Conservation (phyloP, 169 alveolate genomes). For the Pseudocohnilembus persalinus region DNA sequence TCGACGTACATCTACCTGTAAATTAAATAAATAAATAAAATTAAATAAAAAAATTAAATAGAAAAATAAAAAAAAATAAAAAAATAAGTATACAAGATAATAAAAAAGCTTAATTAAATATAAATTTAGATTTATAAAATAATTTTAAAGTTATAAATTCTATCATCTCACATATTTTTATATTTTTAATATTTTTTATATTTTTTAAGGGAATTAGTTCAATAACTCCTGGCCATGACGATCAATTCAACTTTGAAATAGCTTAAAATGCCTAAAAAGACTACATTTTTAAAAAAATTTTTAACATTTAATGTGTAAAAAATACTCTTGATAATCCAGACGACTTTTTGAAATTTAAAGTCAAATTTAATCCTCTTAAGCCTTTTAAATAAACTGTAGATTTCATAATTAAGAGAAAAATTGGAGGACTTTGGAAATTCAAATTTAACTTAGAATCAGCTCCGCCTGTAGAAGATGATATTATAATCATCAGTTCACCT, state of each 20-base stretch:
- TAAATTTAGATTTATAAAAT: too few species aligned
- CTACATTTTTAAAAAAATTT: constrained; percentile 20
- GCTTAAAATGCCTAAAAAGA: constrained; percentile 12
- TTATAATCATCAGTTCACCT: constrained; percentile 50
- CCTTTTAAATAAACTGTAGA: constrained; percentile 62
- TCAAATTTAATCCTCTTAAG: constrained; percentile 55
- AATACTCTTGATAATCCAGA: constrained; percentile 33
- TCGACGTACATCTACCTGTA: constrained; percentile 18
- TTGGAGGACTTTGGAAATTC: constrained; percentile 71
- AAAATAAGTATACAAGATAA: too few species aligned
- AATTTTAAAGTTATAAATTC: too few species aligned
- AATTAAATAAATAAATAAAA: too few species aligned
- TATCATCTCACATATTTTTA: neutral
- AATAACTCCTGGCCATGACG: neutral
- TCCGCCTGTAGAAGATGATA: constrained; percentile 63
- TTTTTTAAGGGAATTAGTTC: neutral
- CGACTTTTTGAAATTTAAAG: constrained; percentile 40
- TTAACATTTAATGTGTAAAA: constrained; percentile 10
- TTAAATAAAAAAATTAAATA: too few species aligned
- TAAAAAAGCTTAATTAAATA: too few species aligned
- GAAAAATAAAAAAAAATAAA: too few species aligned
- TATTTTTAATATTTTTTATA: too few species aligned
- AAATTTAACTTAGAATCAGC: constrained; percentile 58
- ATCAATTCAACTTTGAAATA: constrained; percentile 28
- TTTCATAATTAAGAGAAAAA: constrained; percentile 48